phyloP scores from a whole-genome alignment of 2,329 filamentous ascomycete genomes.

The Pseudogymnoascus sp. region DNA sequence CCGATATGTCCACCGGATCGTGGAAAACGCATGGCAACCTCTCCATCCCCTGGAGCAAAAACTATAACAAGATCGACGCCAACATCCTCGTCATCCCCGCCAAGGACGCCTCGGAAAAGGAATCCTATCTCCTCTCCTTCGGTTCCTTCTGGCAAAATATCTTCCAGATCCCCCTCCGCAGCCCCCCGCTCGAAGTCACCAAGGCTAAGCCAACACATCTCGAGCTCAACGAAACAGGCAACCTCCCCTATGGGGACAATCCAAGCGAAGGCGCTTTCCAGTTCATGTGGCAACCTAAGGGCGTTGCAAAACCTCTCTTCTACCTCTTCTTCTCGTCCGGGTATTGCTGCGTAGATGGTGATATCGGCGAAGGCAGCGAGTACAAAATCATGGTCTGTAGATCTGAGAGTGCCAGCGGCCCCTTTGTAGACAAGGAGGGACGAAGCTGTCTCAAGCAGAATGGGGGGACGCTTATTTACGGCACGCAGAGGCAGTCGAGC shows the following conservation, averaged over 20 bases:
- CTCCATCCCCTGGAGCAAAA: constrained; percentile 38
- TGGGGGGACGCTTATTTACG: constrained; percentile 40
- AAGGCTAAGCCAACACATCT: constrained; percentile 36
- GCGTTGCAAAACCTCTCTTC: constrained; percentile 36
- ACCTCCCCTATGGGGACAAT: constrained; percentile 47
- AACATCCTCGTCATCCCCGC: constrained; percentile 40
- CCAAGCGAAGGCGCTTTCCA: constrained; percentile 40
- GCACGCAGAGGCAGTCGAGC: constrained; percentile 44
- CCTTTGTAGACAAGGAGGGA: constrained; percentile 31
- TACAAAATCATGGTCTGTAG: constrained; percentile 60
- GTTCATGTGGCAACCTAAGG: constrained; percentile 29
- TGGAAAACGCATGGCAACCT: constrained; percentile 53
- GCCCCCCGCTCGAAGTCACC: constrained; percentile 25
- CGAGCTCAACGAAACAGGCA: constrained; percentile 42
- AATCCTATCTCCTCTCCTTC: constrained; percentile 46
- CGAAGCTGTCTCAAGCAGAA: neutral
- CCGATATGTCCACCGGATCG: constrained; percentile 41
- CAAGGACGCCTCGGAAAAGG: neutral
- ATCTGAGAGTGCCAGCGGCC: constrained; percentile 41
- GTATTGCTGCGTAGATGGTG: constrained; percentile 53
- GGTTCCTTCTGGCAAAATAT: constrained; percentile 63
- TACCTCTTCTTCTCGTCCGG: constrained; percentile 58
- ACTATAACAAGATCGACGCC: constrained; percentile 55
- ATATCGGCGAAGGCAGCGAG: constrained; percentile 42
- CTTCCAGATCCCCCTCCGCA: constrained; percentile 47